Base-by-base conservation (phyloP, 2,329 filamentous ascomycete genomes). In the Thyridium curvatum region DNA sequence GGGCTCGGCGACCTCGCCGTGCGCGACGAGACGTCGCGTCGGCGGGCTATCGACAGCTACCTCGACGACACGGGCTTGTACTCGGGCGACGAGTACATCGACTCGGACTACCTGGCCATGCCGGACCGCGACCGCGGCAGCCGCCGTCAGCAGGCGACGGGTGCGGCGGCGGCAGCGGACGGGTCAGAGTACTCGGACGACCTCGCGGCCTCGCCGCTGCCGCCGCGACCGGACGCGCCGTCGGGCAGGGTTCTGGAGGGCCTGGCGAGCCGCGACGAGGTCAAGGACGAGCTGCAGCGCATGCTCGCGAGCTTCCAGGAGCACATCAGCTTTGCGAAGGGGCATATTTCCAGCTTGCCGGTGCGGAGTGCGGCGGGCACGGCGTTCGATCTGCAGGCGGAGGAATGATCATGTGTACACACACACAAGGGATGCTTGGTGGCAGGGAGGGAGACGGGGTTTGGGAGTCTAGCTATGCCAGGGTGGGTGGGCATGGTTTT, bases 181-280 rank as follows among this genome's bases (percentile, higher is more conserved):
- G 17, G 18, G 36, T 30, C 17, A 12, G 31, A 39, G 21, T 26
- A 34, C 16, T 21, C 33, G 17, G 18, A 35, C 17, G 15, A 21
- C 17, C 10, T 15, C 4, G 10, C 33, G 8, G 14, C 18, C 13
- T 15, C 16, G 15, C 8, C 35, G 32, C 13, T 8, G 30, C 12
- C 6, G 37, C 39, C 26, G 41, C 37, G 21, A 31, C 37, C 18
- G 41, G 43, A 38, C 2, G 43, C 46, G 30, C 75, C 74, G 2
- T 66, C 69, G 2, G 55, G 64, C 3, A 63, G 65, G 37, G 72
- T 76, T 31, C 70, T 79, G 63, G 53, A 56, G 44, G 59, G 59
- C 4, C 40, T 53, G 32, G 53, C 52, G 9, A 52, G 49, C 16
- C 48, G 55, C 12, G 51, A 58, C 18, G 52, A 59, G 39, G 50